Evolutionary conservation across 805 yeast genomes (phyloP).

Genomic region (baker's yeast (Saccharomyces cerevisiae)): DNA sequence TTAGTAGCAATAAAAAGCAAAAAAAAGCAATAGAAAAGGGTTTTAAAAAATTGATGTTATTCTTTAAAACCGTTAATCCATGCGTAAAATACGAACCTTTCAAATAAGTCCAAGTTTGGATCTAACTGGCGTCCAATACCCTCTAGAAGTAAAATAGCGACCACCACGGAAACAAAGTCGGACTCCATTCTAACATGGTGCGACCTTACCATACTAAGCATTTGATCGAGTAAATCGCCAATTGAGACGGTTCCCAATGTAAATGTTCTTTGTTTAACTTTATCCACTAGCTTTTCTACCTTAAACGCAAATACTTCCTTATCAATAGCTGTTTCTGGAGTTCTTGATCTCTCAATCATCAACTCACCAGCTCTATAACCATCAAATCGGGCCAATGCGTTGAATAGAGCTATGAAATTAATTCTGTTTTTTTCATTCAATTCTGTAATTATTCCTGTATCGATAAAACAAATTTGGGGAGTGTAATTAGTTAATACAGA

Average conservation of each 20-base stretch:
- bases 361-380: slow-evolving; percentile 92
- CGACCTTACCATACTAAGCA: slow-evolving; percentile 79
- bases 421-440: slow-evolving; percentile 66
- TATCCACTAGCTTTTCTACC: slow-evolving; percentile 73
- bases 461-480: slow-evolving; percentile 85
- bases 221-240: slow-evolving; percentile 82
- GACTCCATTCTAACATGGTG: slow-evolving; percentile 98
- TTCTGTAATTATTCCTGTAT: slow-evolving; percentile 90
- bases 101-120: slow-evolving; percentile 88
- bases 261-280: slow-evolving; percentile 80
- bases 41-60: not conserved
- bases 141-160: slow-evolving; percentile 82
- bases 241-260: slow-evolving; percentile 86
- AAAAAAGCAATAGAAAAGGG: not conserved
- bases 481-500: slow-evolving; percentile 51
- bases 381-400: slow-evolving; percentile 81
- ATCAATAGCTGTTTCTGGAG: slow-evolving; percentile 87
- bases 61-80: slow-evolving; percentile 27
- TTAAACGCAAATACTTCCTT: slow-evolving; percentile 79
- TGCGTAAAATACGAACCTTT: slow-evolving; percentile 71
- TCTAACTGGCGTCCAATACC: slow-evolving; percentile 94
- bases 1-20: not conserved
- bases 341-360: slow-evolving; percentile 89
- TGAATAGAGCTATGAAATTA: slow-evolving; percentile 83
- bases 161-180: slow-evolving; percentile 90